Percentiles rank a stretch among this genome's conserved stretches.
Conservation (phyloP, 2,329 filamentous ascomycete genomes). For the Neofusicoccum cordaticola region DNA sequence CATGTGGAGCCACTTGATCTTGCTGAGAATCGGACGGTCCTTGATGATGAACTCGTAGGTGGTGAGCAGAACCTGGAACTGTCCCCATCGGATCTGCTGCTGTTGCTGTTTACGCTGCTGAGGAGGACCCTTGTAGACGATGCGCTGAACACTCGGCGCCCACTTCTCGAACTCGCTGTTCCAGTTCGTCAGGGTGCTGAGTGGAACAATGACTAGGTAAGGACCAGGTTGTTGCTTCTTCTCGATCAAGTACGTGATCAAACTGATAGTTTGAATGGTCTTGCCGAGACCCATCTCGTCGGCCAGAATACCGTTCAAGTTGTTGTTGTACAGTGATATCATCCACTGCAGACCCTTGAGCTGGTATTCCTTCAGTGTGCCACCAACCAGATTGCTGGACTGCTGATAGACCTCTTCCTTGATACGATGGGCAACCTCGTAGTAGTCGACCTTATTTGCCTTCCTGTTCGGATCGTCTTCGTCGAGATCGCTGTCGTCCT, state of each 20-base stretch:
- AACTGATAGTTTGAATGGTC: constrained; percentile 97
- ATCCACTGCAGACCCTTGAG: constrained; percentile 99
- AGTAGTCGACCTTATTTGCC: constrained; percentile 91
- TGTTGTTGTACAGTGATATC: constrained; percentile 99
- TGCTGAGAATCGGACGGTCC: constrained; percentile 88
- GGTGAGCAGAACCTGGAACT: constrained; percentile 93
- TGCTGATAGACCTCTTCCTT: constrained; percentile 88
- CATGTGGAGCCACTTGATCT: constrained; percentile 99
- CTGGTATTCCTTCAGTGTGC: constrained; percentile 94
- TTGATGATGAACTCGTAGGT: constrained; percentile 99
- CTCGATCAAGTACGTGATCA: constrained; percentile 96
- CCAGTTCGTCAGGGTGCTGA: constrained; percentile 98
- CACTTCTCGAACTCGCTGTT: constrained; percentile 98
- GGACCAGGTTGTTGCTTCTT: constrained; percentile 88
- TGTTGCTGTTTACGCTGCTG: constrained; percentile 84
- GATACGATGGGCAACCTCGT: constrained; percentile 92
- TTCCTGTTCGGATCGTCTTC: constrained; percentile 66
- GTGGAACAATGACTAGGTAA: constrained; percentile 92
- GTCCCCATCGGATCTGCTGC: constrained; percentile 87
- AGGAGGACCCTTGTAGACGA: constrained; percentile 97
- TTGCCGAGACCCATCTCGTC: constrained; percentile 99
- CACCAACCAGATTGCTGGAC: constrained; percentile 83
- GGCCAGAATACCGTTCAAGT: constrained; percentile 95
- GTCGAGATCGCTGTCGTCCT: constrained; percentile 65
- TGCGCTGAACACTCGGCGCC: constrained; percentile 80